Evolutionary conservation across 1,284 basidiomycete species (phyloP).

Genomic region (Melanopsichium pennsylvanicum): DNA sequence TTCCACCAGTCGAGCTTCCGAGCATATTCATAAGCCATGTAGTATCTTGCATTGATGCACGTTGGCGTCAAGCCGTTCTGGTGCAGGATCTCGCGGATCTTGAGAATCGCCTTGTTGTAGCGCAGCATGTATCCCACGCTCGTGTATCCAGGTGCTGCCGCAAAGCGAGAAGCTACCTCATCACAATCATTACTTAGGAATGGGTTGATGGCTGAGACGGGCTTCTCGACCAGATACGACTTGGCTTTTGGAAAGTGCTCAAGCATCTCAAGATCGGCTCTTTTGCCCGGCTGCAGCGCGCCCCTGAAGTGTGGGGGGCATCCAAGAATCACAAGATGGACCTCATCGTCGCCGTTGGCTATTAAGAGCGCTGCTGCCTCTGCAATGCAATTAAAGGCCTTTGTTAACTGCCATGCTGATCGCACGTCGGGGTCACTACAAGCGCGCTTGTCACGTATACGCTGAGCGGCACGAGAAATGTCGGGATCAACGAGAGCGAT

Average conservation of each 20-base stretch:
- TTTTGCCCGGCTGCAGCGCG: constrained; percentile 8
- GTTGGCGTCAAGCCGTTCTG: constrained; percentile 23
- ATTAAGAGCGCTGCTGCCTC: constrained; percentile 5
- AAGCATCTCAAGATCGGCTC: constrained; percentile 25
- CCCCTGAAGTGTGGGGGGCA: constrained; percentile 45
- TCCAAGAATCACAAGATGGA: constrained; percentile 39
- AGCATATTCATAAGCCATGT: constrained; percentile 53
- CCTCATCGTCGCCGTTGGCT: constrained; percentile 1
- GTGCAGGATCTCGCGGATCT: constrained; percentile 18
- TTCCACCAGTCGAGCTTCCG: constrained; percentile 53
- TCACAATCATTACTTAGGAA: constrained; percentile 22
- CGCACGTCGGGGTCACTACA: background rate
- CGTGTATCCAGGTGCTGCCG: constrained; percentile 3
- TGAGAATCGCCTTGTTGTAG: constrained; percentile 33
- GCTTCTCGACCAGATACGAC: constrained; percentile 58
- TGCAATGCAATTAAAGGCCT: background rate
- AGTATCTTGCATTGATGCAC: constrained; percentile 48
- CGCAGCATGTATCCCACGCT: constrained; percentile 54
- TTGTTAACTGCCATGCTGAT: constrained; percentile 15
- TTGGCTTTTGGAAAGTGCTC: constrained; percentile 21
- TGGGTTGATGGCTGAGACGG: constrained; percentile 47
- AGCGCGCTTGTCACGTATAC: constrained; percentile 26
- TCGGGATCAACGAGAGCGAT: constrained; percentile 55
- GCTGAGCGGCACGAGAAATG: constrained; percentile 10
- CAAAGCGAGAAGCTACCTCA: constrained; percentile 22